Base-by-base conservation (phyloP, 2,329 filamentous ascomycete species). In the Aspergillus vadensis region DNA sequence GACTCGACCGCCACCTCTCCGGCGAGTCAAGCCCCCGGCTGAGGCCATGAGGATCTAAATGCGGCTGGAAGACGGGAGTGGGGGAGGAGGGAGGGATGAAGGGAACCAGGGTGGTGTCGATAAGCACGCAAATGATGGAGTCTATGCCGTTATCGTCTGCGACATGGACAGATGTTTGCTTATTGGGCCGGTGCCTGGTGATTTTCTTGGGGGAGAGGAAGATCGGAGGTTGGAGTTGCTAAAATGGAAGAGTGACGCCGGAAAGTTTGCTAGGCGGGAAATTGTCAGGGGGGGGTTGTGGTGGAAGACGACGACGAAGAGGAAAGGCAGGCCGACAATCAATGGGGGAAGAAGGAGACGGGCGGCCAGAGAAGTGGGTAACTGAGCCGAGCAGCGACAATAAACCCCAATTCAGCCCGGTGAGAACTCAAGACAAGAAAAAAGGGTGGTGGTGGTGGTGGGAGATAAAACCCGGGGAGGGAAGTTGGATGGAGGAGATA, bases 1-100 rank as follows among this genome's bases (percentile, higher is more conserved):
- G 63, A 78, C 82, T 71, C 83, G 86, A 71, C 81, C 86, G 69
- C 85, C 88, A 74, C 85, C 88, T 80, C 87, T 85, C 74, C 88
- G 82, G 77, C 89, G 83, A 79, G 83, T 91, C 83, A 85, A 86
- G 83, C 85, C 91, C 84, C 83, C 90, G 83, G 85, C 82, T 75
- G 85, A 83, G 79, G 85, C 84, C 86, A 89, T 89, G 67, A 68
- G 71, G 71, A 69, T 61, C 59, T 63, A 62, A 60, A 61, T 59
- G 60, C 61, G 61, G 58, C 55, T 58, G 64, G 53, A 54, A 27
- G 59, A 49, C 58, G 60, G 61, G 53, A 54, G 65, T 51, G 62
- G 58, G 58, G 63, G 23, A 57, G 56, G 21, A 44, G 58, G 57
- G 54, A 58, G 55, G 39, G 25, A 55, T 47, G 59, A 58, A 58